Evolutionary conservation across 345 rosid species (phyloP), one percentile per base, ranked within the genome.

Genomic region (Citrus hindsii): DNA sequence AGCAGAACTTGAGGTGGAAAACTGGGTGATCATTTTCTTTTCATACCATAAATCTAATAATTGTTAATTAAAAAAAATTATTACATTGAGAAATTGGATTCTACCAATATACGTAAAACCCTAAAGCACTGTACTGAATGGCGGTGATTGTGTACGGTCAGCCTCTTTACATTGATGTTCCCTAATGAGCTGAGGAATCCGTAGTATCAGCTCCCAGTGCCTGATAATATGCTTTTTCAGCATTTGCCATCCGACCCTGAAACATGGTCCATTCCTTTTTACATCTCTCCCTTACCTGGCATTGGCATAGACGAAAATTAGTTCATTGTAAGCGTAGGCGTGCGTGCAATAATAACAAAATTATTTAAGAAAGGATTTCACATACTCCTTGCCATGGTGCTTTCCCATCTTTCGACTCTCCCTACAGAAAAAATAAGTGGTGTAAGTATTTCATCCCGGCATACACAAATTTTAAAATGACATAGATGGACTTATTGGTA

Each of bases 331-430:
- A 12, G 24, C 1, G 6, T 3, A 9, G 21, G 27, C 1, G 19
- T 0, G 10, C 10, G 22, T 7, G n/a, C 27, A 6, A 38, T 35
- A 35, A 37, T 18, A 19, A 61, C 1, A 19, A 9, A 73, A 24
- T 7, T 74, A 37, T 13, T 62, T 62, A 27, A 14, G 25, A 62
- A 62, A 42, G 37, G 38, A 5, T 71, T 24, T 27, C 38, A 60
- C 89, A 68, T 92, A 96, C 98, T 94, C 94, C 98, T 88, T 90
- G 88, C 98, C 99, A 94, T 64, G 98, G 90, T 28, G 92, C 85
- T 86, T 89, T 92, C 59, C 97, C 99, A 42, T 87, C 79, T 6
- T 71, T 83, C 2, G 88, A 63, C 81, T 89, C 90, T 69, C 99
- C 99, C 98, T 92, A 40, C 4, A 53, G 66, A 74, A 76, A 79